Evolutionary conservation across 1,284 basidiomycete genomes (phyloP), one percentile per base, ranked within the genome.

Genomic region (Ceratobasidium sp.): DNA sequence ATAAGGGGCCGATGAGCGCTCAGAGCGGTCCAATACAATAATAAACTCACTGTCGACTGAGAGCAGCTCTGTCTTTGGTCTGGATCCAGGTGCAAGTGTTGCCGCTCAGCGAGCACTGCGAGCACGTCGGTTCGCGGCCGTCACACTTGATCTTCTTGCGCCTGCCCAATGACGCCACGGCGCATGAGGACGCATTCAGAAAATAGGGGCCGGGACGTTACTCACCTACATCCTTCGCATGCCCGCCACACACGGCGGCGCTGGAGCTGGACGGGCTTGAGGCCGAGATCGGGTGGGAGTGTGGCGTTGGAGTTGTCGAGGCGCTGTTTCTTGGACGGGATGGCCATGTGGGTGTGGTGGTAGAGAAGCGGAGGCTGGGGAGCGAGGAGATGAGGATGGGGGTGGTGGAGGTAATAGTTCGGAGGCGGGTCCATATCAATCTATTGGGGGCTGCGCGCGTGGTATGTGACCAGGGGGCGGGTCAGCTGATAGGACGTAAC

Each of bases 61-160:
- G 85, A 5, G 93, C 93, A 47, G 93, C 93, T 81, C 93, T 89
- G 83, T 94, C 93, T 84, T 94, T 94, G 10, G 93, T 94, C 84
- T 94, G 93, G 54, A 94, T 85, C 93, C 93, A 94, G 54, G 91
- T 93, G 82, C 93, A 94, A 79, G 90, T 89, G 4, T 91, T 91
- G 69, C 89, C 89, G 13, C 92, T 91, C 49, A 89, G 85, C 17
- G 88, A 82, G 81, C 93, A 94, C 80, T 94, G 93, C 0, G 92
- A 91, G 80, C 93, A 94, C n/a, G 90, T 91, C 15, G 93, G 93
- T 82, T 94, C 93, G 80, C 86, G 88, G 78, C 93, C 93, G 85
- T 94, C 93, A 83, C 93, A 94, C 83, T 94, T 94, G 82, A 94
- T 94, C 88, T 94, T 94, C 88, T 94, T 94, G 78, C 92, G 89